Evolutionary conservation across 2,329 filamentous ascomycete species (phyloP), one percentile per base, ranked within the genome.

Genomic region (Ophiostoma quercus): DNA sequence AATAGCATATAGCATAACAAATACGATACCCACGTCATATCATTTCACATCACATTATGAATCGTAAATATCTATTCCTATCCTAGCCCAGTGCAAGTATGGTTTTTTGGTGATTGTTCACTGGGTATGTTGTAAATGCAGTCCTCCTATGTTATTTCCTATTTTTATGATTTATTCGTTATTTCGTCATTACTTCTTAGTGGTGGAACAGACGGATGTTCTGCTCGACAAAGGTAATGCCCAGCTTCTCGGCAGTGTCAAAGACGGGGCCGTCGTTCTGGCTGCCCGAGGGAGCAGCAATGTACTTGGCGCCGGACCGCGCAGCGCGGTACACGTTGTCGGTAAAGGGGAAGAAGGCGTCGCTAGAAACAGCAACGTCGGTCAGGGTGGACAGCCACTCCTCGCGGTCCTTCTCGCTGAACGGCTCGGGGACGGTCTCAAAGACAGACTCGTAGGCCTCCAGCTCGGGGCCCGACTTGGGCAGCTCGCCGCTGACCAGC

Each of bases 281-380:
- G 80, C 90, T 97, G 71, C 95, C 95, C 67, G 88, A 91, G 11
- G 95, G 95, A 54, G 94, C 94, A 69, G 95, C 94, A 76, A 98
- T 92, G 83, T 97, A 99, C 84, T 96, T 98, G 77, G 88, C 93
- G 67, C 95, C 95, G 29, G 92, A 96, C 76, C 92, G 87, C 73
- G 88, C 88, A 68, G 93, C 92, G 74, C 95, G 89, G 87, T 96
- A 97, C 74, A 99, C 91, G 77, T 99, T 99, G 84, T 99, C 95
- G 77, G 92, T 92, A 82, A 99, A 99, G 74, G 95, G 95, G 88
- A 99, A 99, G 81, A 99, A 99, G 74, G 95, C 95, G 80, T 99
- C 95, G 74, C 92, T 96, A 68, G 92, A 96, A 69, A 97, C 87
- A 69, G 90, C 92, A 41, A 99, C 95, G 68, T 91, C 85, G 72